Evolutionary conservation across 495 filamentous ascomycete genomes (phyloP).

Genomic region (Lasiosphaeria miniovina): DNA sequence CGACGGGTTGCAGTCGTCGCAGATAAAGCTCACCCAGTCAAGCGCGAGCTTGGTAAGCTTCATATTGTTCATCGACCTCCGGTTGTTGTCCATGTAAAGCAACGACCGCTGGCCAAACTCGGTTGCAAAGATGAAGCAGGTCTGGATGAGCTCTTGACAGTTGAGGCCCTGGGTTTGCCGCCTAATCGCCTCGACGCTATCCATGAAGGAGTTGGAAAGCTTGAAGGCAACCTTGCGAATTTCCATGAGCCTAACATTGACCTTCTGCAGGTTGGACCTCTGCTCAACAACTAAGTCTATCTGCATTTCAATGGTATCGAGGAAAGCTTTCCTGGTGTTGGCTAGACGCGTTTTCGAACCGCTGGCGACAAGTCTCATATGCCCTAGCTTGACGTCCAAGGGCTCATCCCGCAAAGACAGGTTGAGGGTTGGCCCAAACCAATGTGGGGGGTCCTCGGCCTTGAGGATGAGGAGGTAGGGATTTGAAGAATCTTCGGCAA

Average conservation of each 20-base stretch:
- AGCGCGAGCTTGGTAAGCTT: slow-evolving; percentile 88
- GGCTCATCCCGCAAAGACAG: slow-evolving; percentile 70
- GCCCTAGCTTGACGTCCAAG: slow-evolving; percentile 80
- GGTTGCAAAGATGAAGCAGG: slow-evolving; percentile 97
- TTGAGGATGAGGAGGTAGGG: slow-evolving; percentile 84
- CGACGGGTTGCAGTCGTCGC: slow-evolving; percentile 92
- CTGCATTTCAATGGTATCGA: slow-evolving; percentile 72
- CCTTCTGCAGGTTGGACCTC: slow-evolving; percentile 86
- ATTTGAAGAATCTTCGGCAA: slow-evolving; percentile 65
- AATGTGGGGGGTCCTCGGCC: slow-evolving; percentile 73
- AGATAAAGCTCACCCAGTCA: slow-evolving; percentile 97
- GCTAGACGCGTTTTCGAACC: slow-evolving; percentile 76
- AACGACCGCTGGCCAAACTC: slow-evolving; percentile 95
- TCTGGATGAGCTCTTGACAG: slow-evolving; percentile 94
- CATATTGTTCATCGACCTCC: slow-evolving; percentile 92
- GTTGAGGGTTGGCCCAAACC: slow-evolving; percentile 76
- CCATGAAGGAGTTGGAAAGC: slow-evolving; percentile 98
- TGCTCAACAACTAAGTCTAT: slow-evolving; percentile 88
- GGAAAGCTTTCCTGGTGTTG: slow-evolving; percentile 72
- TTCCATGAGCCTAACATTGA: slow-evolving; percentile 86
- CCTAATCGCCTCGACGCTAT: slow-evolving; percentile 89
- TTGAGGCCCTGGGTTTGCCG: slow-evolving; percentile 79
- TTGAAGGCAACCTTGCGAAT: slow-evolving; percentile 96
- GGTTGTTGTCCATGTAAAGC: slow-evolving; percentile 87
- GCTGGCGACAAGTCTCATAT: slow-evolving; percentile 85